Evolutionary conservation across 768 basidiomycete genomes (phyloP).

Genomic region (Tulasnella sp.): DNA sequence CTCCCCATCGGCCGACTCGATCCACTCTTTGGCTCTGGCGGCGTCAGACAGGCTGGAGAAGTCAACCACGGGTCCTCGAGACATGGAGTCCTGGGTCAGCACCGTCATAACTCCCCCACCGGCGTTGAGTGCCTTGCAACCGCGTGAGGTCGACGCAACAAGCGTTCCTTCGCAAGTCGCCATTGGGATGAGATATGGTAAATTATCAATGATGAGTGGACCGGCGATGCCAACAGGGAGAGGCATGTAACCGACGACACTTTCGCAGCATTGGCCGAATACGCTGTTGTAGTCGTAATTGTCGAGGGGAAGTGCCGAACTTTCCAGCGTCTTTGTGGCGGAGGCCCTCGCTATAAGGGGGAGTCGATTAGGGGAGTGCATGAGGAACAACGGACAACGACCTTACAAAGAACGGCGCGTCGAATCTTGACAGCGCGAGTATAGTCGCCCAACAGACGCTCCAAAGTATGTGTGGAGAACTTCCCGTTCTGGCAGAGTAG

Average conservation of each 20-base stretch:
- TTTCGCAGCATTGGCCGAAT: constrained; percentile 95
- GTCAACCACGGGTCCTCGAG: constrained; percentile 94
- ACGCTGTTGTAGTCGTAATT: constrained; percentile 91
- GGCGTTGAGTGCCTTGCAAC: constrained; percentile 94
- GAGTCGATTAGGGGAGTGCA: not conserved
- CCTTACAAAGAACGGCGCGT: constrained; percentile 79
- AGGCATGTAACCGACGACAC: constrained; percentile 95
- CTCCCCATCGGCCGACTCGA: constrained; percentile 71
- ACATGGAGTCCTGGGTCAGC: constrained; percentile 90
- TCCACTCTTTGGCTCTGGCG: constrained; percentile 76
- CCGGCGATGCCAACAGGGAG: constrained; percentile 94
- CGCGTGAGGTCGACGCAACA: constrained; percentile 92
- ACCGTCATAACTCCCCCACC: constrained; percentile 94
- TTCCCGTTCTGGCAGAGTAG: constrained; percentile 80
- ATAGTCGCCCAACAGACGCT: constrained; percentile 79
- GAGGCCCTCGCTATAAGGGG: constrained; percentile 60
- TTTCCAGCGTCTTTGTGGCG: constrained; percentile 67
- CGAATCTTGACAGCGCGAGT: constrained; percentile 80
- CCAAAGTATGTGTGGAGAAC: constrained; percentile 84
- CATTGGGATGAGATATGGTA: constrained; percentile 86
- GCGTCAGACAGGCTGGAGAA: constrained; percentile 73
- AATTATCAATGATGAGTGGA: constrained; percentile 81
- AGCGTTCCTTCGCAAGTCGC: constrained; percentile 99
- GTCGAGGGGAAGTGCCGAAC: constrained; percentile 65
- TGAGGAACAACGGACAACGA: constrained; percentile 44